Evolutionary conservation across 2,329 filamentous ascomycete genomes (phyloP).

Genomic region (Talaromyces sp.): DNA sequence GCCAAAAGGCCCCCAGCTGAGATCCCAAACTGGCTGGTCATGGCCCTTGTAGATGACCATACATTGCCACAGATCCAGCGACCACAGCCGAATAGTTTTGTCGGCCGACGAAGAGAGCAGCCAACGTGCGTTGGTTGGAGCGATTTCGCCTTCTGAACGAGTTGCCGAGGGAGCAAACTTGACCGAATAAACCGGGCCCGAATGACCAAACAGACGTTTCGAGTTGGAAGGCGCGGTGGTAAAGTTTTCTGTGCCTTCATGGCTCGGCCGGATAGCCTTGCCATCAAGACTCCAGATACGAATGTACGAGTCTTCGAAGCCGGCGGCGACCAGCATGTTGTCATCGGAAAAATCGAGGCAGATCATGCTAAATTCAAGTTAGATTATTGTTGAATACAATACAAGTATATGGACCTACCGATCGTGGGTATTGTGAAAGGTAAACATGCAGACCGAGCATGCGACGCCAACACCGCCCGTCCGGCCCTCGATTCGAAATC

Average conservation of each 20-base stretch:
- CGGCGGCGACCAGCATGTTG: slow-evolving; percentile 76
- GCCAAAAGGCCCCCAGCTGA: slow-evolving; percentile 85
- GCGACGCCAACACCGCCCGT: slow-evolving; percentile 78
- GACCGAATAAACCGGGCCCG: slow-evolving; percentile 81
- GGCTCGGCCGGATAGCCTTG: slow-evolving; percentile 66
- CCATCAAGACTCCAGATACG: slow-evolving; percentile 90
- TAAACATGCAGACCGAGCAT: slow-evolving; percentile 93
- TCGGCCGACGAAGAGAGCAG: slow-evolving; percentile 85
- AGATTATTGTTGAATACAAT: slow-evolving; percentile 1
- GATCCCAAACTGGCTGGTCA: slow-evolving; percentile 80
- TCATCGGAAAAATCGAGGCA: slow-evolving; percentile 95
- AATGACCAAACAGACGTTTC: slow-evolving; percentile 77
- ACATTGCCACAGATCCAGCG: slow-evolving; percentile 83
- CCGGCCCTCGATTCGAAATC: slow-evolving; percentile 79
- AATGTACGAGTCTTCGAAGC: slow-evolving; percentile 92
- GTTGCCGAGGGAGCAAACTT: slow-evolving; percentile 73
- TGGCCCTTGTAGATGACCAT: slow-evolving; percentile 93
- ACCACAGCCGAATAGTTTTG: slow-evolving; percentile 87
- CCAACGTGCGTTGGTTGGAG: slow-evolving; percentile 62
- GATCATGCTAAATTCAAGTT: slow-evolving; percentile 58
- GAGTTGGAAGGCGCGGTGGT: slow-evolving; percentile 61
- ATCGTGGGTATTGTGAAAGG: slow-evolving; percentile 93
- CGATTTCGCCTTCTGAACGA: slow-evolving; percentile 44
- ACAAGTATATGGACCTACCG: slow-evolving; percentile 51
- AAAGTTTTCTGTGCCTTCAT: slow-evolving; percentile 55